Conservation (phyloP, 106 monocot genomes). For the Iris macrosiphon region DNA sequence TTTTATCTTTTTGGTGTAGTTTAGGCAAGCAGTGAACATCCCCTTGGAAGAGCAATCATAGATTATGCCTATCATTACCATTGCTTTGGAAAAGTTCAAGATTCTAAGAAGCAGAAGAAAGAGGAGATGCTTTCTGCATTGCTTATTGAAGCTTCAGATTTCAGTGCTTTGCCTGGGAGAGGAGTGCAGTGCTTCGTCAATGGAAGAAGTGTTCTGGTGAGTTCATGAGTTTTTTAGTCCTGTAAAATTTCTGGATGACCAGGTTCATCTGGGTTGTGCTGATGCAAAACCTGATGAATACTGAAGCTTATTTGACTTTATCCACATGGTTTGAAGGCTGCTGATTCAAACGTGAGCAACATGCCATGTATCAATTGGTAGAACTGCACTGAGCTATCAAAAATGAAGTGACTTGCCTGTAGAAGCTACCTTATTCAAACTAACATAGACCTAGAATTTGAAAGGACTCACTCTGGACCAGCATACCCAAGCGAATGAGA, state of each 20-base stretch:
- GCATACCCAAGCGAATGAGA: too few species aligned
- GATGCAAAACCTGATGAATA: too few species aligned
- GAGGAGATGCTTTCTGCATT: conserved; percentile 58
- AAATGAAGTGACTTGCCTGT: too few species aligned
- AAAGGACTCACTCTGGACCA: too few species aligned
- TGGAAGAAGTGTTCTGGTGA: conserved; percentile 70
- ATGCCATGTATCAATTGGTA: too few species aligned
- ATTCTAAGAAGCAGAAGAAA: conserved; percentile 28
- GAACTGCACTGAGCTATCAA: too few species aligned
- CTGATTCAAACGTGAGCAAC: too few species aligned
- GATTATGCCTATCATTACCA: conserved; percentile 82
- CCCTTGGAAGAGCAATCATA: conserved; percentile 83
- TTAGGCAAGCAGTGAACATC: conserved; percentile 95
- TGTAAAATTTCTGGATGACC: neutral
- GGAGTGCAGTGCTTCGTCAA: conserved; percentile 77
- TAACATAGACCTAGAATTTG: too few species aligned
- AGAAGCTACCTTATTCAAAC: too few species aligned
- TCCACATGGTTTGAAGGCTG: too few species aligned
- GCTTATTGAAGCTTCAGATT: conserved; percentile 76
- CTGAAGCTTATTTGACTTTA: too few species aligned
- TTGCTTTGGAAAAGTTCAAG: conserved; percentile 52
- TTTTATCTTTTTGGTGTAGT: conserved; percentile 36
- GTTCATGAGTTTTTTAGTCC: conserved; percentile 10
- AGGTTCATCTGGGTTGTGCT: too few species aligned
- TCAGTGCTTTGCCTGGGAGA: conserved; percentile 82